These are phyloP conservation scores for Martensiomyces pterosporus DNA, from an alignment of 192 early-diverging fungal genomes.

Conservation along the genomic window DNA sequence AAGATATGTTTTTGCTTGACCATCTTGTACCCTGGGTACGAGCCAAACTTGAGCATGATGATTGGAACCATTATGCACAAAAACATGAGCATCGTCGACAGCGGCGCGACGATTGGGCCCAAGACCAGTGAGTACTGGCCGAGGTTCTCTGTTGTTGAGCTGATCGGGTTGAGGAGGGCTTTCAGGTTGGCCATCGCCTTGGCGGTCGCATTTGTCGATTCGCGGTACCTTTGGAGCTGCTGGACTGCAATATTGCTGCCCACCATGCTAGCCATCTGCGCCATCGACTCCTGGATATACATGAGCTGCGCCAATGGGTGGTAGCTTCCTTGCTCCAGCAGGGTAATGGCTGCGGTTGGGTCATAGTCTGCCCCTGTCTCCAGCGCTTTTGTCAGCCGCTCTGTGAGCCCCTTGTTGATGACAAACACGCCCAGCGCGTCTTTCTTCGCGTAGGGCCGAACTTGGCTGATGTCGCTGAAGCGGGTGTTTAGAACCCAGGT, in stretches of 20 bases:
- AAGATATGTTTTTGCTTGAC: neutral
- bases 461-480: neutral
- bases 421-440: neutral
- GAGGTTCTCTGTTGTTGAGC: neutral
- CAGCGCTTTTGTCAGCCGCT: neutral
- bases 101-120: neutral
- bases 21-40: neutral
- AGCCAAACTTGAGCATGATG: neutral
- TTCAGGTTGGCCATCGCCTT: neutral
- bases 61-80: neutral
- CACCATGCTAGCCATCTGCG: neutral
- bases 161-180: neutral
- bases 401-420: neutral
- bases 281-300: neutral
- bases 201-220: neutral
- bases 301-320: neutral
- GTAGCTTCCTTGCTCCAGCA: neutral
- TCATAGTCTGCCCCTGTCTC: neutral
- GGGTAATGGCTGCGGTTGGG: neutral
- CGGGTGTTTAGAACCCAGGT: neutral
- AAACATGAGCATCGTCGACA: neutral
- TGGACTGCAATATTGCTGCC: neutral
- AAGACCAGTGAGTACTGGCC: neutral
- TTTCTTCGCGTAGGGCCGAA: neutral
- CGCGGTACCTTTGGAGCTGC: neutral